Percentiles rank a stretch among this genome's conserved stretches.
Conservation (phyloP, 305 asterid genomes). For the Withania somnifera region DNA sequence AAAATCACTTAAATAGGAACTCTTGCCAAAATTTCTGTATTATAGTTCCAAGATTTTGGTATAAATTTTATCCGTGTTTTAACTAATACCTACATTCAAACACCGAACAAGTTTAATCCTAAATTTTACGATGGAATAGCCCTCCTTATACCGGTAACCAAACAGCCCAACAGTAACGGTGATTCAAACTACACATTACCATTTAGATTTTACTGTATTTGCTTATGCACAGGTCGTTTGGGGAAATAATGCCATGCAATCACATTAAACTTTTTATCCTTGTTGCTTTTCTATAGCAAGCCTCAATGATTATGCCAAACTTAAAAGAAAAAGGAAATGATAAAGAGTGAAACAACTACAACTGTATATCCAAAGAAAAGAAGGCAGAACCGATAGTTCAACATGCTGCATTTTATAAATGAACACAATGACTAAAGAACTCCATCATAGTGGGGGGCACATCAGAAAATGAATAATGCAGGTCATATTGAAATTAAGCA, state of each 20-base stretch:
- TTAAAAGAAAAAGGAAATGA: neutral
- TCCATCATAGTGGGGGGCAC: neutral
- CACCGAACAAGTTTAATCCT: too few relatives aligned
- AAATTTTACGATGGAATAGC: neutral
- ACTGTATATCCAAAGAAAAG: neutral
- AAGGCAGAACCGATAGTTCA: neutral
- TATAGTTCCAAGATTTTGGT: too few relatives aligned
- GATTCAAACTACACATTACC: neutral
- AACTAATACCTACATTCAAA: too few relatives aligned
- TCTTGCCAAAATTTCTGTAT: too few relatives aligned
- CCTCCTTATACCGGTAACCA: neutral
- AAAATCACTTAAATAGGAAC: too few relatives aligned
- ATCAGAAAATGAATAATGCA: neutral
- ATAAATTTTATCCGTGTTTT: too few relatives aligned
- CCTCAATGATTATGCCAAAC: neutral
- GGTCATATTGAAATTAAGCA: neutral
- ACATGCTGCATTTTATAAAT: neutral
- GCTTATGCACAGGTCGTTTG: neutral
- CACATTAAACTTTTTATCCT: neutral
- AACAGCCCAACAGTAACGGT: neutral
- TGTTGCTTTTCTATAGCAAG: neutral
- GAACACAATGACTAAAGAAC: conserved; percentile 3
- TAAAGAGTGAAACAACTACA: neutral
- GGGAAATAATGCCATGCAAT: neutral
- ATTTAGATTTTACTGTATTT: neutral